Conservation (phyloP, 495 filamentous ascomycete genomes). For the Recurvomyces mirabilis region DNA sequence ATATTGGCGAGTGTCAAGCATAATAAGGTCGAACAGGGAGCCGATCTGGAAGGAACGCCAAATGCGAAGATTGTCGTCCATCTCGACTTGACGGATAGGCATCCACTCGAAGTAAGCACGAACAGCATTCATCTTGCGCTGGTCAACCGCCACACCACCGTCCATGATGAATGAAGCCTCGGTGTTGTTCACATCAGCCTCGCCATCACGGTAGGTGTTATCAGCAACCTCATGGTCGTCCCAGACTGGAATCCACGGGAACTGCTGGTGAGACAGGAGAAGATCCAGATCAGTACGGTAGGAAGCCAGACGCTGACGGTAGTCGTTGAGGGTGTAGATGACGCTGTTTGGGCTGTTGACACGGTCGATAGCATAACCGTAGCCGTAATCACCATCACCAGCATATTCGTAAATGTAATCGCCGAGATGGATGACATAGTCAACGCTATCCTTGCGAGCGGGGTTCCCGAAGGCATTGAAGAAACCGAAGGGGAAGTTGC, state of each 20-base stretch:
- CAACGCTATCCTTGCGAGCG: constrained; percentile 53
- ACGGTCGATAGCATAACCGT: constrained; percentile 24
- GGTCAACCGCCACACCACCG: constrained; percentile 50
- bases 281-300: constrained; percentile 56
- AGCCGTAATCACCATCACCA: constrained; percentile 42
- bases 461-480: constrained; percentile 47
- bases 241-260: constrained; percentile 61
- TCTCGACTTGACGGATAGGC: constrained; percentile 46
- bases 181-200: constrained; percentile 45
- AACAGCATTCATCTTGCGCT: constrained; percentile 58
- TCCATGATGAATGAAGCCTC: constrained; percentile 49
- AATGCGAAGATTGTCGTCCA: constrained; percentile 59
- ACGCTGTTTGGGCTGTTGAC: constrained; percentile 19
- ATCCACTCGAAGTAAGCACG: constrained; percentile 64
- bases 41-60: constrained; percentile 58
- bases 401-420: constrained; percentile 61
- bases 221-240: constrained; percentile 62
- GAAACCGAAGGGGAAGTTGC: constrained; percentile 27
- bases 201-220: constrained; percentile 49
- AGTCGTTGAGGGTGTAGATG: constrained; percentile 45
- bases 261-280: constrained; percentile 43
- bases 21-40: constrained; percentile 52
- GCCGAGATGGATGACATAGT: constrained; percentile 54
- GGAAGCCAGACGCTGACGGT: constrained; percentile 48
- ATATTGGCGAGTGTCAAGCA: constrained; percentile 59